Conservation (phyloP, 768 basidiomycete species). For the Serendipita indica region DNA sequence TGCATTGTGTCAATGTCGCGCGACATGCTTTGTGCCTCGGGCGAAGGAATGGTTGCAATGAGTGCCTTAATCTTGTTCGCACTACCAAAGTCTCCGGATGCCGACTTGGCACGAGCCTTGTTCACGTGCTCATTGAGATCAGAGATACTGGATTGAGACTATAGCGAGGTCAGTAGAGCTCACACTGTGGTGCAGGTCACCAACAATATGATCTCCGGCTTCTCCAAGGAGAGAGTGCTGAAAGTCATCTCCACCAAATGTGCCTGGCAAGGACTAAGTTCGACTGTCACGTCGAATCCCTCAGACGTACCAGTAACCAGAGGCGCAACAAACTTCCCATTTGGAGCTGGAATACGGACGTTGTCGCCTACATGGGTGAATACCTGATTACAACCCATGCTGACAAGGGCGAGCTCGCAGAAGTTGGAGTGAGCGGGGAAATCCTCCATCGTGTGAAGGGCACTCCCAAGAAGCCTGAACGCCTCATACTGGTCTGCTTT, state of each 20-base stretch:
- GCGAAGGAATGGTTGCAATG: background rate
- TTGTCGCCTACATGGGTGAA: constrained; percentile 81
- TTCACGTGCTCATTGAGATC: constrained; percentile 71
- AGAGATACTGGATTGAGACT: constrained; percentile 58
- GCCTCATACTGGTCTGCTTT: constrained; percentile 65
- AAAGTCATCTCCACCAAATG: constrained; percentile 69
- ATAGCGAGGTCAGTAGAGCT: background rate
- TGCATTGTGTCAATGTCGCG: constrained; percentile 64
- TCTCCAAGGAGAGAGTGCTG: constrained; percentile 57
- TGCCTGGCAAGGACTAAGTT: constrained; percentile 28
- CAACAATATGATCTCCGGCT: constrained; percentile 28
- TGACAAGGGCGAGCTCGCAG: constrained; percentile 66
- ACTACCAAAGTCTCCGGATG: constrained; percentile 21
- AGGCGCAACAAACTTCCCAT: constrained; percentile 62
- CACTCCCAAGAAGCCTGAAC: constrained; percentile 63
- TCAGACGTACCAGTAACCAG: constrained; percentile 54
- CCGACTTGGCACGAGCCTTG: constrained; percentile 42
- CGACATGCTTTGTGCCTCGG: constrained; percentile 17
- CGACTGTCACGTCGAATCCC: background rate
- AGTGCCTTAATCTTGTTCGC: background rate
- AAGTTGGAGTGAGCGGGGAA: constrained; percentile 85
- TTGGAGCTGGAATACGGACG: constrained; percentile 56
- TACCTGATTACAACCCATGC: constrained; percentile 57
- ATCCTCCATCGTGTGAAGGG: constrained; percentile 69
- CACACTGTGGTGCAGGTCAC: constrained; percentile 17